Evolutionary conservation across 805 yeast genomes (phyloP), one percentile per base, ranked within the genome.

Genomic region (Torulaspora quercuum): DNA sequence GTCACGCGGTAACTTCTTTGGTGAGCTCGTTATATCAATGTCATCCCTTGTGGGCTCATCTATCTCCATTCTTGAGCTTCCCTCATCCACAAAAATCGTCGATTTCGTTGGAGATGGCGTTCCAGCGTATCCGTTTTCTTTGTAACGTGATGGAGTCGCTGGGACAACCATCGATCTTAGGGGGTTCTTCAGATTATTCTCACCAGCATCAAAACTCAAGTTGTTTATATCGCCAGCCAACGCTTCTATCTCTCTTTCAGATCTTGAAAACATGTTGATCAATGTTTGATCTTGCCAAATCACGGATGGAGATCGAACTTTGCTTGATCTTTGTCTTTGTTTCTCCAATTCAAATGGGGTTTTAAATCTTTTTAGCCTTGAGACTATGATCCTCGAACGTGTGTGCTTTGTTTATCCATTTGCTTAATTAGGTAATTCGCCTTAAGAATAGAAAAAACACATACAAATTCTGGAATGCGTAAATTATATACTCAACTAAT

Each of bases 1-100:
- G 17, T 77, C 82, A 16, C 40, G 45, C 2, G 66, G 66, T 25
- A 61, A 33, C 42, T 61, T 61, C 39, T 61, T 61, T 3, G 66
- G 66, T 11, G 66, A 61, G 21, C 49, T 52, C 5, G 50, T 35
- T n/a, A 52, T 44, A 37, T 55, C 59, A 8, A 50, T 35, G 3
- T 45, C 53, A 25, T 48, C 48, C 28, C 38, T 44, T 10, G 45
- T 39, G 9, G 50, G 46, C 28, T 55, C 61, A 37, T 61, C 66
- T 7, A 61, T 48, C 33, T 58, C 64, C 65, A 60, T 60, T 35
- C 49, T 52, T 3, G 64, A 58, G 26, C 48, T 50, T 13, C 53
- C 60, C 13, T 55, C 57, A 7, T 46, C 53, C 14, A 42, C 49
- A 30, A 40, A 45, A 3, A 53, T 45, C 1, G 53, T 49, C 0